Evolutionary conservation across 352 stramenopile species (phyloP), one percentile per base, ranked within the genome.

Genomic region (Globisporangium acanthophoron): DNA sequence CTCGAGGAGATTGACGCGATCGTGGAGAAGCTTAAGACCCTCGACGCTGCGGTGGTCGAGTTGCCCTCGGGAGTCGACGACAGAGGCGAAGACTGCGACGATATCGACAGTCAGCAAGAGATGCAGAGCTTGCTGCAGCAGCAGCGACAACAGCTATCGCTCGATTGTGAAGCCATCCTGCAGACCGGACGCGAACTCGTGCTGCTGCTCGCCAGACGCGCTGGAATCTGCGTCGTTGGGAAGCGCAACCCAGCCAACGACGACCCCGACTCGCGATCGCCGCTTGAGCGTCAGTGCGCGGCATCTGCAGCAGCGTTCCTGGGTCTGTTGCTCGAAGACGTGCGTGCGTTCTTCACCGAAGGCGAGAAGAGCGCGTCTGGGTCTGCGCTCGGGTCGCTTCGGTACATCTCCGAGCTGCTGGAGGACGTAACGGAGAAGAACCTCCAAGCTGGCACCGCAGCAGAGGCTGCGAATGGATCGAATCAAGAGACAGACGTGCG

Each of bases 1-100:
- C 58, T 92, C 47, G 78, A 89, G 63, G 78, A 88, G 39, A 66
- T 87, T 52, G 80, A 92, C 35, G 58, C 60, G 3, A 59, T 74
- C 15, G 37, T 88, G 40, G 70, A 76, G 5, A 56, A 68, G 13
- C 33, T 90, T 18, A 64, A 60, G 24, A 47, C 35, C 1, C 39
- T 80, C 31, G 81, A 92, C 35, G 64, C 51, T 0, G 18, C 11
- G 6, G 39, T 56, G 15, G 68, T 73, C 3, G 39, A 31, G 5
- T 4, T 55, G 20, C n/a, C 45, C 6, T 27, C 43, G n/a, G 3
- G 7, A 40, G 5, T 7, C 33, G n/a, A 50, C 12, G 13, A 18
- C 35, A 9, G 35, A 13, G 24, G 33, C 35, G 35, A 37, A 11
- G 5, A 37, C 33, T 37, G 21, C 11, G 31, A 29, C 12, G 35